Percentiles rank a stretch among this genome's conserved stretches.
Conservation (phyloP, 2,329 filamentous ascomycete genomes). For the Beauveria brongniartii region DNA sequence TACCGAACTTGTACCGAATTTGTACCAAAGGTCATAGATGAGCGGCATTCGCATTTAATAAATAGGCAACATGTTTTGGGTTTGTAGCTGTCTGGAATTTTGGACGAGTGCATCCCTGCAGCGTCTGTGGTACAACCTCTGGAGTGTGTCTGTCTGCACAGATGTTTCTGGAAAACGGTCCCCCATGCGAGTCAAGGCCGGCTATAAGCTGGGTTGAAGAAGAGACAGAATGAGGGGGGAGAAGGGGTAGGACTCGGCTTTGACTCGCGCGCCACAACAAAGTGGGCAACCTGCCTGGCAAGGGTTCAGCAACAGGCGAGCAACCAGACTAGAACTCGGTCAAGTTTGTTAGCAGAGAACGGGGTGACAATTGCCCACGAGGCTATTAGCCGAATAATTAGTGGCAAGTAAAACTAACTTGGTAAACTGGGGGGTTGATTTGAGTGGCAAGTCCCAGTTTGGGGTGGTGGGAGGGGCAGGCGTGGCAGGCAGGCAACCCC, state of each 20-base stretch:
- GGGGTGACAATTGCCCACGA: neutral
- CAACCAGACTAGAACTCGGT: no score
- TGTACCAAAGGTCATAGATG: neutral
- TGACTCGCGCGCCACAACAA: neutral
- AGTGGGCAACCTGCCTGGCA: neutral
- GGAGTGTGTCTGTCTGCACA: no score
- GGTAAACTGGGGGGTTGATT: neutral
- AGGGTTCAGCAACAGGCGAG: no score
- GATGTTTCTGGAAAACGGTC: no score
- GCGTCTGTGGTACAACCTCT: no score
- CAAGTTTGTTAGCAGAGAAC: neutral
- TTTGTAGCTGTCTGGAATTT: neutral
- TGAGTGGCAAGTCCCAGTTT: neutral
- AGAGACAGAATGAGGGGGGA: neutral
- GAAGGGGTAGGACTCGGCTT: neutral
- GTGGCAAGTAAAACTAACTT: neutral
- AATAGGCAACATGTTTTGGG: neutral
- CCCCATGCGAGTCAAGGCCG: neutral
- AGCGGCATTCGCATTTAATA: no score
- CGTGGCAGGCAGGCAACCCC: no score
- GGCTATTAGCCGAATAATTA: constrained; percentile 1
- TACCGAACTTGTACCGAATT: neutral
- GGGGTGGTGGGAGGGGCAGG: neutral
- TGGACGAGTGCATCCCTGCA: no score
- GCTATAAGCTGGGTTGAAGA: neutral